Conservation (phyloP, 2,329 filamentous ascomycete genomes). For the Hymenoscyphus fructigenus region DNA sequence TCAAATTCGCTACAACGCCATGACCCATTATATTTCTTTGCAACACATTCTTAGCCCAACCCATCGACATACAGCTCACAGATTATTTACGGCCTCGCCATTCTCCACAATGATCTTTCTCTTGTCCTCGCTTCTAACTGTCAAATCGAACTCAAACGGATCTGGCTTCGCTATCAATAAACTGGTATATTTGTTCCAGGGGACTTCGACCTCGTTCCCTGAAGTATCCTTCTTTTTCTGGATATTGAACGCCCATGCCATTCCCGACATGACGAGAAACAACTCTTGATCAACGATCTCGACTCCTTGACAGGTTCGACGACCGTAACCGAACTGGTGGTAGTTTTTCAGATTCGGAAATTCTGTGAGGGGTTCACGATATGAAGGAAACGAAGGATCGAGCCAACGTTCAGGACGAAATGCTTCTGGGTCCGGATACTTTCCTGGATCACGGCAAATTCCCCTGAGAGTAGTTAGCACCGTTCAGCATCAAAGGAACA, state of each 20-base stretch:
- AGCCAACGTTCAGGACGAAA: conserved; percentile 64
- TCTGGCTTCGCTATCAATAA: conserved; percentile 48
- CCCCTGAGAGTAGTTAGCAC: conserved; percentile 40
- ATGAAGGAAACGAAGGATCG: conserved; percentile 61
- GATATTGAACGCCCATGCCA: conserved; percentile 52
- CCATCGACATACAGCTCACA: neutral
- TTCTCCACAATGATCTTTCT: conserved; percentile 40
- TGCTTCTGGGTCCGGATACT: conserved; percentile 63
- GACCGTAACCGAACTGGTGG: conserved; percentile 65
- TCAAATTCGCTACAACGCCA: neutral
- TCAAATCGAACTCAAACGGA: conserved; percentile 47
- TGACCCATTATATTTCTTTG: neutral
- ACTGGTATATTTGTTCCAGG: conserved; percentile 25
- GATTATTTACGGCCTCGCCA: conserved; percentile 4
- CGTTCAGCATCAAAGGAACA: neutral
- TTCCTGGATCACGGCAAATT: conserved; percentile 56
- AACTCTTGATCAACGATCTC: conserved; percentile 61
- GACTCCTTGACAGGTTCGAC: conserved; percentile 61
- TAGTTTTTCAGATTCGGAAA: conserved; percentile 64
- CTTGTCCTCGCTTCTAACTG: conserved; percentile 42
- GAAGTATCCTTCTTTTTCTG: conserved; percentile 23
- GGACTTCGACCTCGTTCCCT: conserved; percentile 24
- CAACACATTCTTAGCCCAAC: neutral
- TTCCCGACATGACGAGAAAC: conserved; percentile 48
- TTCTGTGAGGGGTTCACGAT: conserved; percentile 60